Evolutionary conservation across 108 stramenopile genomes (phyloP).

Genomic region (Fistulifera solaris): DNA sequence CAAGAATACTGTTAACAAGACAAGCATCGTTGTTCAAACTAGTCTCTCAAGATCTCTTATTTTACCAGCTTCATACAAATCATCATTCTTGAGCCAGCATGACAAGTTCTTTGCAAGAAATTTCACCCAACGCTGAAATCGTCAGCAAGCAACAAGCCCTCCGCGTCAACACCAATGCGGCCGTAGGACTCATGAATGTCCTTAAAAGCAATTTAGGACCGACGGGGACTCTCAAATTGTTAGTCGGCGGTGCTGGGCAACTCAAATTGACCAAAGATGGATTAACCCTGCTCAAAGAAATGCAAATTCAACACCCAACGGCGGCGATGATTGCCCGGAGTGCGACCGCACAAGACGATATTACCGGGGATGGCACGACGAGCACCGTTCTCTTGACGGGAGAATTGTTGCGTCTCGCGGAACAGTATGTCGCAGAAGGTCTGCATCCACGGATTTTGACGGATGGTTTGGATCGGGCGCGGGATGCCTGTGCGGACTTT

Average conservation of each 20-base stretch:
- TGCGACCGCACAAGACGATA: slow-evolving; percentile 94
- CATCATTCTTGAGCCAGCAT: too few species aligned
- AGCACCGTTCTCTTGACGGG: slow-evolving; percentile 93
- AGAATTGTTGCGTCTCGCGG: slow-evolving; percentile 93
- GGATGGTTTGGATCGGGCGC: slow-evolving; percentile 94
- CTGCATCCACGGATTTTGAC: slow-evolving; percentile 95
- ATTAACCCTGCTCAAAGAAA: slow-evolving; percentile 95
- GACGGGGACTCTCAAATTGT: slow-evolving; percentile 96
- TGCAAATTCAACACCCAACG: slow-evolving; percentile 99
- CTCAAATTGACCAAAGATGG: slow-evolving; percentile 99
- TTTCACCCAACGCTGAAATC: slow-evolving; percentile 92
- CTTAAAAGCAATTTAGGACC: slow-evolving; percentile 94
- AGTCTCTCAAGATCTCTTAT: too few species aligned
- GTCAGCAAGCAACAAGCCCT: slow-evolving; percentile 85
- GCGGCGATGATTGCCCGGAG: slow-evolving; percentile 97
- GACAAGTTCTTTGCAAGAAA: slow-evolving; percentile 12
- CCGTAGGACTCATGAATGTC: slow-evolving; percentile 85
- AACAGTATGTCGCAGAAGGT: slow-evolving; percentile 89
- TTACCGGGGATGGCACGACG: slow-evolving; percentile 97
- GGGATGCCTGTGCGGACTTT: slow-evolving; percentile 77
- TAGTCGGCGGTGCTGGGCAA: slow-evolving; percentile 98
- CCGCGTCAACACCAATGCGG: slow-evolving; percentile 93
- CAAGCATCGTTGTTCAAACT: too few species aligned
- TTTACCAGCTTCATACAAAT: too few species aligned
- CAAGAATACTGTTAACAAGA: too few species aligned